These are phyloP conservation scores for Sporothrix inflata DNA, from an alignment of 2,329 filamentous ascomycete species.

Conservation along the genomic window DNA sequence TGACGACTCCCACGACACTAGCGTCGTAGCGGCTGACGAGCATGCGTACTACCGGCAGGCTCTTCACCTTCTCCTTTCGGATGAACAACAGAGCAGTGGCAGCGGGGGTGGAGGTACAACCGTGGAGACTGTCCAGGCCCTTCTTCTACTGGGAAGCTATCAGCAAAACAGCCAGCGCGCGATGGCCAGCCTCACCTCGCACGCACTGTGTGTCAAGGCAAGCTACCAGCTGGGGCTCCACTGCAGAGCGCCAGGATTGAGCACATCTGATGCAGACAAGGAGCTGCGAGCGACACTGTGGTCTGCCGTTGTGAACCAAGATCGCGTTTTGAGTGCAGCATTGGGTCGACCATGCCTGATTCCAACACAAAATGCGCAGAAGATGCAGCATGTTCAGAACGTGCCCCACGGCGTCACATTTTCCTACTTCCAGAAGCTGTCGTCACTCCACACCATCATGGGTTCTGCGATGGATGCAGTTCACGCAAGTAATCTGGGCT, in stretches of 20 bases:
- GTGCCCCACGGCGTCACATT: not conserved
- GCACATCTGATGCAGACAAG: not conserved
- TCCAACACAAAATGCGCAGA: not conserved
- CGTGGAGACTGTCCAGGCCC: conserved; percentile 5
- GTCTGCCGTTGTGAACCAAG: conserved; percentile 6
- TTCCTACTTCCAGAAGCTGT: not conserved
- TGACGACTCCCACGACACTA: not conserved
- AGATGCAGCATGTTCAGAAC: not conserved
- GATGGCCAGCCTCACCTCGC: conserved; percentile 11
- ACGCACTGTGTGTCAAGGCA: conserved; percentile 1
- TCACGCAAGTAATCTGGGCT: not conserved
- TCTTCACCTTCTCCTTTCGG: not conserved
- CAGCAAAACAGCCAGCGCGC: conserved; percentile 20
- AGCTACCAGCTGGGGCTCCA: conserved; percentile 11
- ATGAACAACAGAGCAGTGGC: not conserved
- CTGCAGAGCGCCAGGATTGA: not conserved
- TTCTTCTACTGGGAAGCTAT: conserved; percentile 10
- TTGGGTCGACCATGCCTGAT: conserved; percentile 2
- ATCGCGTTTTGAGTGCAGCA: not conserved
- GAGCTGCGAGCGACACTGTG: not conserved
- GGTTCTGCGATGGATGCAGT: not conserved
- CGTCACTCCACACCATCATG: not conserved
- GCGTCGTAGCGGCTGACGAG: not conserved
- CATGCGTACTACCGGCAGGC: not conserved
- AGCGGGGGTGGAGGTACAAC: not conserved